A percentile compares a stretch with the other conserved stretches of the same genome.
Conservation (phyloP, 78 protist species). For the Fonticula alba region DNA sequence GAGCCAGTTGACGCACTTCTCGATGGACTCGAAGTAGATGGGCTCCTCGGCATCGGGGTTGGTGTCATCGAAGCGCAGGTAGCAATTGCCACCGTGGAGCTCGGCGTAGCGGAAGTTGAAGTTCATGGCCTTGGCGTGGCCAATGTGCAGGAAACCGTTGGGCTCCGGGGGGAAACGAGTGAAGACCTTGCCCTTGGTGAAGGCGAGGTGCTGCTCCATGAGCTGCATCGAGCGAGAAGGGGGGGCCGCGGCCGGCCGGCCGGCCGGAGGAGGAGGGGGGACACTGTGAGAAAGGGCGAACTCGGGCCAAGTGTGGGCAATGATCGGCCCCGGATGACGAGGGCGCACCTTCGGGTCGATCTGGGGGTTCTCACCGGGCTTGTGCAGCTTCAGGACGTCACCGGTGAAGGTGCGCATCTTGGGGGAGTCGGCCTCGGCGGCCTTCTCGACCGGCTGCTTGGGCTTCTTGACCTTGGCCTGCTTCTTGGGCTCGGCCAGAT, state of each 20-base stretch:
- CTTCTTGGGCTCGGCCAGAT: not conserved
- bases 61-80: conserved; percentile 96
- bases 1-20: conserved; percentile 65
- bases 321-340: not conserved
- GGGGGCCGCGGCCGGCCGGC: not conserved
- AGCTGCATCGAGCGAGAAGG: not conserved
- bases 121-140: conserved; percentile 95
- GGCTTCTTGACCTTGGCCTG: conserved; percentile 1
- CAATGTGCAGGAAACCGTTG: conserved; percentile 96
- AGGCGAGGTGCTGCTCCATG: conserved; percentile 16
- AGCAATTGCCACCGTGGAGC: conserved; percentile 49
- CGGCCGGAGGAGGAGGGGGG: not conserved
- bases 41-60: conserved; percentile 90
- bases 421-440: not conserved
- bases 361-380: not conserved
- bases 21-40: conserved; percentile 51
- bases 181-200: conserved; percentile 54
- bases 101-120: conserved; percentile 81
- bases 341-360: not conserved
- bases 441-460: not conserved
- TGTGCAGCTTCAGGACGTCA: not conserved
- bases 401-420: not conserved
- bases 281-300: not conserved
- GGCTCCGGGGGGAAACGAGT: conserved; percentile 99
- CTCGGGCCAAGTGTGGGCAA: not conserved